These are phyloP conservation scores for Prunus armeniaca DNA, from an alignment of 306 rosid genomes.

Conservation along the genomic window DNA sequence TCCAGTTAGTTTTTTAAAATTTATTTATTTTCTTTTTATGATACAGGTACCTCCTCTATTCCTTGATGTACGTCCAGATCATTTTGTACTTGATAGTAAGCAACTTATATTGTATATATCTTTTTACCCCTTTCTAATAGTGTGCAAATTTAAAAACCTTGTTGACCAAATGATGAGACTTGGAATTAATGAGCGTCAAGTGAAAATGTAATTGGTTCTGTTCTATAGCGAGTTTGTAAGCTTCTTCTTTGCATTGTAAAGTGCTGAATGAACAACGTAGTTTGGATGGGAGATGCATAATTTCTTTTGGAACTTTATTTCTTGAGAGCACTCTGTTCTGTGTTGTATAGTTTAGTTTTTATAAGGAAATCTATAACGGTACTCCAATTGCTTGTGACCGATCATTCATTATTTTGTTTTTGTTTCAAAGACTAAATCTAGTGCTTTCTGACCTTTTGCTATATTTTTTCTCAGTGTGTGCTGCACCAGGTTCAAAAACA, in stretches of 20 bases:
- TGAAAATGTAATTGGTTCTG: slow-evolving; percentile 1
- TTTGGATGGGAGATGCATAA: slow-evolving; percentile 3
- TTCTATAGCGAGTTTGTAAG: not conserved
- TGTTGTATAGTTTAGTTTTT: not conserved
- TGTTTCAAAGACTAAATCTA: not conserved
- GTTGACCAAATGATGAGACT: not conserved
- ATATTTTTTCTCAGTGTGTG: slow-evolving; percentile 69
- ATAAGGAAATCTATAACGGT: not conserved
- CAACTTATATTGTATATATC: slow-evolving; percentile 32
- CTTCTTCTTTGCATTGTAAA: not conserved
- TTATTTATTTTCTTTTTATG: slow-evolving; percentile 16
- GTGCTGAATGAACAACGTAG: not conserved
- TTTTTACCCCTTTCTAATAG: not conserved
- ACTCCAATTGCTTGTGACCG: not conserved
- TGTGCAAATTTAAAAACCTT: not conserved
- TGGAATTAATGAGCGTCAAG: not conserved
- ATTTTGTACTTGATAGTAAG: slow-evolving; percentile 95
- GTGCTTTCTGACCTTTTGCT: slow-evolving; percentile 17
- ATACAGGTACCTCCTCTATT: slow-evolving; percentile 96
- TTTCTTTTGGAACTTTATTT: not conserved
- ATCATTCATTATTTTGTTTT: not conserved
- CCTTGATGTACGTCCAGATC: slow-evolving; percentile 80
- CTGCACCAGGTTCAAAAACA: slow-evolving; percentile 99
- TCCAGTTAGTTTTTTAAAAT: not conserved
- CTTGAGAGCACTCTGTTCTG: not conserved